Percentiles rank a stretch among this genome's conserved stretches.
Conservation (phyloP, 2,329 filamentous ascomycete species). For the Apiospora arundinis region DNA sequence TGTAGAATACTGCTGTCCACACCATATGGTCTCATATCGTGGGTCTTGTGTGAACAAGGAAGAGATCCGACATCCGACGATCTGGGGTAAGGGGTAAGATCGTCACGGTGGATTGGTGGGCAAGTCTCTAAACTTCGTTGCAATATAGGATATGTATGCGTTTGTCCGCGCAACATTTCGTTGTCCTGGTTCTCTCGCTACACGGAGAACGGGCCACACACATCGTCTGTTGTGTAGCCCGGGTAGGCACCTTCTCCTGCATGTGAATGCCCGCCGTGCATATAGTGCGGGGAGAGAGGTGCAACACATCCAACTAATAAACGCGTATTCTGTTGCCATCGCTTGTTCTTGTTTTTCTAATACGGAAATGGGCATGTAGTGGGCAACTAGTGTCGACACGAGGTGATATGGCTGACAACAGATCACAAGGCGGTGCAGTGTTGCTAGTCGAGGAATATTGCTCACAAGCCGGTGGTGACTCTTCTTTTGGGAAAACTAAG, state of each 20-base stretch:
- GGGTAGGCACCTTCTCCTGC: background rate
- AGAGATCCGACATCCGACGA: background rate
- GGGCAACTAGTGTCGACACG: background rate
- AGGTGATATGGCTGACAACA: background rate
- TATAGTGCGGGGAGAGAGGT: background rate
- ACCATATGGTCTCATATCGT: background rate
- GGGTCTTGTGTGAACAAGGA: background rate
- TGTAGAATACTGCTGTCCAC: background rate
- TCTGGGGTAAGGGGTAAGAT: slow-evolving; percentile 14
- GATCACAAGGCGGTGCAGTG: background rate
- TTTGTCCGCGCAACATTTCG: background rate
- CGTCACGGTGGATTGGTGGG: background rate
- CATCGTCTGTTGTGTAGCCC: background rate
- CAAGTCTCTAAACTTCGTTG: background rate
- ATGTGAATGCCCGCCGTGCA: background rate
- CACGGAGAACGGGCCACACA: background rate
- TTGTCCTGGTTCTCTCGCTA: background rate
- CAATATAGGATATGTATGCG: background rate
- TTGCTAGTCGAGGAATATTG: background rate
- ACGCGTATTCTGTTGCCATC: background rate
- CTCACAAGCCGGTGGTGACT: background rate
- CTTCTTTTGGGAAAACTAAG: background rate
- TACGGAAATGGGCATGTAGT: background rate
- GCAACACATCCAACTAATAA: background rate
- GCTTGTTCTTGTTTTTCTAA: background rate